Evolutionary conservation across 2,329 filamentous ascomycete species (phyloP), one percentile per base, ranked within the genome.

Genomic region (Verticillium longisporum): DNA sequence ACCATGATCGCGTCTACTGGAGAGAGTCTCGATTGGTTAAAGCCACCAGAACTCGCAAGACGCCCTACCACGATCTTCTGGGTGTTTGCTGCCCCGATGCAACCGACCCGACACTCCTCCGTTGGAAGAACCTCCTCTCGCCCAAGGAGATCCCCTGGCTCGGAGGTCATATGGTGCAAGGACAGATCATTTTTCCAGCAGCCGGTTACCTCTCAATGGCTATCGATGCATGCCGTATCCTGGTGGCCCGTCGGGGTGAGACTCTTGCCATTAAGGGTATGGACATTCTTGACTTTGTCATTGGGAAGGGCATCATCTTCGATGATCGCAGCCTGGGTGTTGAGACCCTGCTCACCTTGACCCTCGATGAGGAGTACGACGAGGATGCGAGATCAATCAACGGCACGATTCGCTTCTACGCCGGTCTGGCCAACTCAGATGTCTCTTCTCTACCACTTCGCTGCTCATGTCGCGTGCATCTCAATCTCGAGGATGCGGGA

Each of bases 181-280:
- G 68, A 2, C 68, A 78, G 45, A 68, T 73, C 14, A 68, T 83
- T 7, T 79, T 80, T 58, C 80, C 81, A 0, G 75, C 67, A 1
- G 74, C 79, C 0, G 78, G 72, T 0, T 82, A 79, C 64, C 59
- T 80, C 4, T 21, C 18, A 21, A n/a, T 50, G 41, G 41, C 18
- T 21, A n/a, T 50, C 21, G 41, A 50, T 9, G 41, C 41, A 3
- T n/a, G 7, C 11, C 6, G n/a, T 7, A 21, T 55, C 50, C 34
- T 59, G 4, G 58, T 45, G 9, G 18, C 14, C 9, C 50, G 18
- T 6, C n/a, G 33, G 6, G 15, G 36, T 6, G 26, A 26, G 26
- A 4, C 26, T 26, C 26, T 26, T 26, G 26, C 26, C 26, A 26
- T 61, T 13, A 41, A 61, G 34, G 41, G 58, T 45, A 34, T 61